Evolutionary conservation across 352 stramenopile species (phyloP), one percentile per base, ranked within the genome.

Genomic region (Phytophthora agathidicida): DNA sequence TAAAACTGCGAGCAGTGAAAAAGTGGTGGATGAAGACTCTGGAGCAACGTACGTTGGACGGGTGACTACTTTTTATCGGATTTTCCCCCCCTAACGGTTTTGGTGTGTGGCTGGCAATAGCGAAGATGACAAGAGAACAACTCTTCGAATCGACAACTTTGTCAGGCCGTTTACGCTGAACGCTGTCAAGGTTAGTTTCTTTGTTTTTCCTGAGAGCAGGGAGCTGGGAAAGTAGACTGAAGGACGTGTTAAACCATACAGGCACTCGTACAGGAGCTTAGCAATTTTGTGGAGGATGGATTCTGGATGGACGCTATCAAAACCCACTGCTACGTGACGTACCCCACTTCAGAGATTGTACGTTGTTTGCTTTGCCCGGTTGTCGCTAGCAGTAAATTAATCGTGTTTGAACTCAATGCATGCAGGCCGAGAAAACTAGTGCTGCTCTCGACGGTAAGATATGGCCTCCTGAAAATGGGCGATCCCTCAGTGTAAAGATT

Each of bases 261-360:
- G 82, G 49, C 55, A 32, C 69, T 88, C 23, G 69, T 92, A 23
- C 83, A 90, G 62, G 63, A 85, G 27, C 35, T 67, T 36, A 76
- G 77, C 2, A 6, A 47, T 11, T 89, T 86, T 60, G 77, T 93
- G 22, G 77, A 91, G 17, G 68, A 77, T 44, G 86, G 84, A 0
- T 93, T 96, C 55, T 96, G 86, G 86, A 96, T 96, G 79, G 80
- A 96, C 68, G 47, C 50, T 48, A 96, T 96, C 60, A 96, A 96
- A 68, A 94, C 84, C 1, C 84, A 94, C 57, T 96, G 84, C 66
- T 96, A 83, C 47, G 84, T 93, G 51, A 93, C 86, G 24, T 94
- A 88, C 52, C 42, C 55, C 11, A 68, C 51, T 7, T 23, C 46
- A n/a, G 77, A 89, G 7, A 70, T 73, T 50, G 79, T 88, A 54